Conservation (phyloP, 768 basidiomycete species). For the Mycena venus region DNA sequence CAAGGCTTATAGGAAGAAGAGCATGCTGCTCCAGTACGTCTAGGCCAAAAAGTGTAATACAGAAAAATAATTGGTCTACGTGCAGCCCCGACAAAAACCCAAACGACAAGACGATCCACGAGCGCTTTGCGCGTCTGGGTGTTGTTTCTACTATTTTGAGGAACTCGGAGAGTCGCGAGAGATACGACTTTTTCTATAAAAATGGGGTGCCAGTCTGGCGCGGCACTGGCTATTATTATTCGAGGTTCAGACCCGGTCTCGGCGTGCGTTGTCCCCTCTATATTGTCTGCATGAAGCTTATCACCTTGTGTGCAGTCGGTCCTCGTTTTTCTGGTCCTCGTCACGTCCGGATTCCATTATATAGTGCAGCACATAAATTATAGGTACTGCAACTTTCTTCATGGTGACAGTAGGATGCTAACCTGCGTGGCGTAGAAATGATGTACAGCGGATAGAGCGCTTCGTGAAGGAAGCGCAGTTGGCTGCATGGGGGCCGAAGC, state of each 20-base stretch:
- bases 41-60: neutral
- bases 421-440: too few relatives aligned
- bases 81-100: slow-evolving; percentile 96
- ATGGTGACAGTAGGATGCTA: neutral
- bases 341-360: slow-evolving; percentile 88
- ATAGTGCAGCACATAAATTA: slow-evolving; percentile 85
- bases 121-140: slow-evolving; percentile 93
- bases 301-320: slow-evolving; percentile 67
- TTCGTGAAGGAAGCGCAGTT: slow-evolving; percentile 73
- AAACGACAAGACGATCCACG: slow-evolving; percentile 82
- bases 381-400: slow-evolving; percentile 10
- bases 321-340: slow-evolving; percentile 77
- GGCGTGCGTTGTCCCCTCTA: slow-evolving; percentile 16
- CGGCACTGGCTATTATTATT: slow-evolving; percentile 97
- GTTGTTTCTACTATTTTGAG: slow-evolving; percentile 87
- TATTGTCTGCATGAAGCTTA: neutral
- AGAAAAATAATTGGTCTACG: neutral
- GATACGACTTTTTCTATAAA: slow-evolving; percentile 96
- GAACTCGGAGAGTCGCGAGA: slow-evolving; percentile 80
- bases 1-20: slow-evolving; percentile 93
- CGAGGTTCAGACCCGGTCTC: slow-evolving; percentile 67
- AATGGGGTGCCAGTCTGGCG: slow-evolving; percentile 98
- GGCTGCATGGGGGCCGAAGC: slow-evolving; percentile 87
- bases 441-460: slow-evolving; percentile 71
- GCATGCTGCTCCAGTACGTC: slow-evolving; percentile 89